Evolutionary conservation across 768 basidiomycete species (phyloP), one percentile per base, ranked within the genome.

Genomic region (Sporobolomyces roseus): DNA sequence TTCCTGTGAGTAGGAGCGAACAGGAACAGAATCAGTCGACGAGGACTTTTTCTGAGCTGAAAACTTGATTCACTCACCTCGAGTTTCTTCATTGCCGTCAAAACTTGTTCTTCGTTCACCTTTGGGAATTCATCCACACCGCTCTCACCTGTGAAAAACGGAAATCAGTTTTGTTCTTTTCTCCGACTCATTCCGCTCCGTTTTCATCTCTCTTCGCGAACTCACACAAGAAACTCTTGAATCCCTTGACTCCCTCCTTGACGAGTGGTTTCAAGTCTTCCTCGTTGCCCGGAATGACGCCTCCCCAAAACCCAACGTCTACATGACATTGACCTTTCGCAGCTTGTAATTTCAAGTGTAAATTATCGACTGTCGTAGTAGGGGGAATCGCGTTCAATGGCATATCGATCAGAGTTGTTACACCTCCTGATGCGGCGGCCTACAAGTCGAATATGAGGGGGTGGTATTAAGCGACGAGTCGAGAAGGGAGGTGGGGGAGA

Each of bases 361-460:
- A 82, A 76, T 94, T 86, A 8, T 80, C 80, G 12, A 91, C 83
- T 0, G 91, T 93, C 2, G 91, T 93, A 1, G 96, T 97, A 0
- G 96, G 92, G 1, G 94, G 94, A 61, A 98, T 90, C 3, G 93
- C 94, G 79, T 99, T 97, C 62, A 99, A 82, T 3, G 94, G 96
- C 94, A 98, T 99, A 80, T 98, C 96, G 36, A 97, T 87, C 27
- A 98, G 81, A 9, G 91, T 91, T 12, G 93, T 97, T n/a, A 97
- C 86, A 10, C 94, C 96, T 27, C 94, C 94, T 1, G 91, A 88
- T 2, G 87, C 85, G 2, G 94, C 94, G 25, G 94, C 94, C 56
- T 69, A 30, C 2, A 9, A 19, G n/a, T n/a, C n/a, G n/a, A n/a
- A n/a, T n/a, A n/a, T n/a, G n/a, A n/a, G n/a, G n/a, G n/a, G n/a